phyloP scores from a whole-genome alignment of 805 yeast genomes.

The Blastobotrys attinorum region DNA sequence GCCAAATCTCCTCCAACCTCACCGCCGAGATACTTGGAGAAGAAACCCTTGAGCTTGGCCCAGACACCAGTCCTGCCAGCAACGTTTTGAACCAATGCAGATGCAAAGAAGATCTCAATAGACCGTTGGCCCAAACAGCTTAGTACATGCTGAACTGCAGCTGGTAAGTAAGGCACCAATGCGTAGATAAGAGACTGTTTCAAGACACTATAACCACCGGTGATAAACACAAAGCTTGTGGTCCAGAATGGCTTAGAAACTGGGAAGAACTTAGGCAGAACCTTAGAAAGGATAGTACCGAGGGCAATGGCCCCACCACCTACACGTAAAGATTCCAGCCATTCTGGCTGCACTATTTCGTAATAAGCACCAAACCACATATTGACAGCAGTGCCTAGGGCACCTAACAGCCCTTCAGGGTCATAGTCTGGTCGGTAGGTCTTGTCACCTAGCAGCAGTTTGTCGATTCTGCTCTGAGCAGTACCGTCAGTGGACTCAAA shows the following conservation, averaged over 20 bases:
- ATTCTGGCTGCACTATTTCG: slow-evolving; percentile 15
- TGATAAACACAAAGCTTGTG: slow-evolving; percentile 26
- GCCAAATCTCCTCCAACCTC: slow-evolving; percentile 14
- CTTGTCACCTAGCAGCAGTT: slow-evolving; percentile 16
- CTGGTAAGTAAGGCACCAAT: slow-evolving; percentile 24
- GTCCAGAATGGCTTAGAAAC: slow-evolving; percentile 34
- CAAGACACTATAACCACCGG: slow-evolving; percentile 28
- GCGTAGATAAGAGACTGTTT: slow-evolving; percentile 22
- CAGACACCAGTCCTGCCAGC: slow-evolving; percentile 5
- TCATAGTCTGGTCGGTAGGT: slow-evolving; percentile 25
- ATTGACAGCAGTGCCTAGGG: slow-evolving; percentile 29
- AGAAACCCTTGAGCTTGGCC: slow-evolving; percentile 4
- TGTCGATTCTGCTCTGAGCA: slow-evolving; percentile 30
- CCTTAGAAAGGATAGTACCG: slow-evolving; percentile 23
- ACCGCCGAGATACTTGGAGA: slow-evolving; percentile 12
- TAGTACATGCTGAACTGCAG: slow-evolving; percentile 11
- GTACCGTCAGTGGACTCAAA: slow-evolving; percentile 21
- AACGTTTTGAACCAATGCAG: slow-evolving; percentile 15
- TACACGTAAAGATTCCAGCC: slow-evolving; percentile 19
- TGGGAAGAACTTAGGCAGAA: slow-evolving; percentile 27
- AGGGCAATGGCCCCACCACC: slow-evolving; percentile 23
- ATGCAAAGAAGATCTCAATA: slow-evolving; percentile 26
- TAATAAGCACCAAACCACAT: slow-evolving; percentile 33
- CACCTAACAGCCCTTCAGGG: slow-evolving; percentile 33
- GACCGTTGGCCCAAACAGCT: slow-evolving; percentile 25